These are phyloP conservation scores for Blastobotrys americana DNA, from an alignment of 805 yeast species.

Conservation along the genomic window DNA sequence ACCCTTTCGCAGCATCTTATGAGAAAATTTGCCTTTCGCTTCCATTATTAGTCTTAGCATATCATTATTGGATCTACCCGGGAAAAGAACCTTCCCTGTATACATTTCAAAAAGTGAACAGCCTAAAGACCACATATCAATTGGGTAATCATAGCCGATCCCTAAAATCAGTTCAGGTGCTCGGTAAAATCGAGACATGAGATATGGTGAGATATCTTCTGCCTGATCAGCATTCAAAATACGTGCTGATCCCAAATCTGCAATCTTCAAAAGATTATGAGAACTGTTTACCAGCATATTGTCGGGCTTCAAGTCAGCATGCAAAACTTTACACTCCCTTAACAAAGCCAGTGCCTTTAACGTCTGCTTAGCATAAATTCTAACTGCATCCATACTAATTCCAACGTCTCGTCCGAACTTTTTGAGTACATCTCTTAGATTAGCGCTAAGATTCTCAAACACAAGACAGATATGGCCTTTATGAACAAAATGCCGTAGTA, in stretches of 20 bases:
- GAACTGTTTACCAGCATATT: slow-evolving; percentile 60
- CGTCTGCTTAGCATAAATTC: slow-evolving; percentile 62
- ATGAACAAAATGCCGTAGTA: slow-evolving; percentile 73
- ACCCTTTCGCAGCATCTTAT: slow-evolving; percentile 27
- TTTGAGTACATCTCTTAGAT: slow-evolving; percentile 64
- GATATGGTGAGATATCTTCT: slow-evolving; percentile 27
- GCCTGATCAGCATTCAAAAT: slow-evolving; percentile 25
- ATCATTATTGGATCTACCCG: slow-evolving; percentile 86
- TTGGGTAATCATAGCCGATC: slow-evolving; percentile 49
- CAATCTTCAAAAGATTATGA: slow-evolving; percentile 68
- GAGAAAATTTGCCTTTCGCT: slow-evolving; percentile 26
- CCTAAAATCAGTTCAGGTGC: slow-evolving; percentile 76
- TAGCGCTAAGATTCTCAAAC: slow-evolving; percentile 72
- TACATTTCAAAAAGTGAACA: slow-evolving; percentile 91
- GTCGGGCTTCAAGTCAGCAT: slow-evolving; percentile 90
- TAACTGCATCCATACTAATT: slow-evolving; percentile 59
- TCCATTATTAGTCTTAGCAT: slow-evolving; percentile 31
- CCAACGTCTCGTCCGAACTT: slow-evolving; percentile 85
- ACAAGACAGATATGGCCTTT: slow-evolving; percentile 83
- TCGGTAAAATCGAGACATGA: slow-evolving; percentile 59
- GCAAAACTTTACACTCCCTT: slow-evolving; percentile 66
- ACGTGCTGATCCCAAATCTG: slow-evolving; percentile 83
- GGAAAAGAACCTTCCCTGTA: slow-evolving; percentile 82
- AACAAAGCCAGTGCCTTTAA: slow-evolving; percentile 62
- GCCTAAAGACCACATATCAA: slow-evolving; percentile 95